Evolutionary conservation across 2,329 filamentous ascomycete species (phyloP), one percentile per base, ranked within the genome.

Genomic region (Graphilbum sp.): DNA sequence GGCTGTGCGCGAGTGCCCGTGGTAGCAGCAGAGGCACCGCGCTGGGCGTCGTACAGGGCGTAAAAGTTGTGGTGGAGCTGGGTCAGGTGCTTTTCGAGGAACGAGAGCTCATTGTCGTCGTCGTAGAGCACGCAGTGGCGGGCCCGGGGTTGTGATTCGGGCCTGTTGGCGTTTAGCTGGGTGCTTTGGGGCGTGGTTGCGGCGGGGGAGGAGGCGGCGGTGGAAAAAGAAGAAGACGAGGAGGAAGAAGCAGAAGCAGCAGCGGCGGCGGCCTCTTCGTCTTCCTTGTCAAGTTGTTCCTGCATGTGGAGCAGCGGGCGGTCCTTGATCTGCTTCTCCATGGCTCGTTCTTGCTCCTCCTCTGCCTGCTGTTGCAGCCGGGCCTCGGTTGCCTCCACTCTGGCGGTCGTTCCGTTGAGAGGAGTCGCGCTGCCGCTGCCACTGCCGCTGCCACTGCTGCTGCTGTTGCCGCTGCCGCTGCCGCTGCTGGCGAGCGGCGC

Each of bases 291-390:
- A 18, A 95, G 67, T 53, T 86, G 69, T 50, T 94, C 82, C 56
- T 98, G 90, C 61, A 93, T 80, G 52, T 90, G 84, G n/a, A 93
- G 62, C 21, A 98, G 61, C 0, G 90, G 90, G 13, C 88, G 73
- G 44, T 95, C 86, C 43, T 78, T 83, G 16, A 96, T 69, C 57
- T 98, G 90, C 43, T 86, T 84, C 52, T 87, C 80, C 35, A 98
- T 71, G 1, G 79, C 72, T 53, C 88, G 83, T 50, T 90, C 84
- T 54, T 96, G 88, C 50, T 90, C 81, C 45, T 90, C 81, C 45
- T 83, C 76, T 3, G 77, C 70, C 61, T 95, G 86, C 45, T 79
- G 67, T 50, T 84, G 73, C 2, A 90, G 62, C 31, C 78, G 63
- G 3, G 66, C 64, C 27, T 72, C 74, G 38, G 16, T 11, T n/a